A percentile compares a stretch with the other conserved stretches of the same genome.
phyloP scores from a whole-genome alignment of 768 basidiomycete genomes.

The Kondoa subrosea region DNA sequence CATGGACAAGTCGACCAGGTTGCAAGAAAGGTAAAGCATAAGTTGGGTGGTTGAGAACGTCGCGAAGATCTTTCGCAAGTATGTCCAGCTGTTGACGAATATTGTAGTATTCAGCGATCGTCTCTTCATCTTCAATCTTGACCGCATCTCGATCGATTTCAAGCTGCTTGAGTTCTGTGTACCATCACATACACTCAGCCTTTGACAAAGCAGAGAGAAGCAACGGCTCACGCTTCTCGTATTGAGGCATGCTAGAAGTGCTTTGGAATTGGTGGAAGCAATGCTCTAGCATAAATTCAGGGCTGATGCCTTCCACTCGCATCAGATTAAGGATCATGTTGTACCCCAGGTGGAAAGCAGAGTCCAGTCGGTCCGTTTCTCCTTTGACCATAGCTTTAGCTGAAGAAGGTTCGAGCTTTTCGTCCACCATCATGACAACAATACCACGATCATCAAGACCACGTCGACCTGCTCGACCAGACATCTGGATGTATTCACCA shows the following conservation, averaged over 20 bases:
- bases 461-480: conserved; percentile 88
- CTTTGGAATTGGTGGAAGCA: conserved; percentile 99
- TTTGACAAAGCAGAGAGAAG: not conserved
- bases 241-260: conserved; percentile 64
- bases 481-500: conserved; percentile 99
- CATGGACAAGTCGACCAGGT: conserved; percentile 74
- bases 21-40: conserved; percentile 91
- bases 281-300: conserved; percentile 91
- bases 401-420: conserved; percentile 78
- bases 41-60: conserved; percentile 84
- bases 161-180: conserved; percentile 53
- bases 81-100: conserved; percentile 82
- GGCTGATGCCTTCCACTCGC: conserved; percentile 95
- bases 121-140: conserved; percentile 63
- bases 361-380: conserved; percentile 87
- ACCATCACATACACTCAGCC: not conserved
- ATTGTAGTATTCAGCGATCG: conserved; percentile 79
- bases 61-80: conserved; percentile 68
- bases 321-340: conserved; percentile 98
- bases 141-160: conserved; percentile 50
- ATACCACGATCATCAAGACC: conserved; percentile 97
- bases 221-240: conserved; percentile 55
- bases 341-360: conserved; percentile 95
- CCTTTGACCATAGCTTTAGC: conserved; percentile 98
- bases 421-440: conserved; percentile 99